Percentiles rank a stretch among this genome's conserved stretches.
Conservation (phyloP, 2,329 filamentous ascomycete genomes). For the Cladorrhinum sp. region DNA sequence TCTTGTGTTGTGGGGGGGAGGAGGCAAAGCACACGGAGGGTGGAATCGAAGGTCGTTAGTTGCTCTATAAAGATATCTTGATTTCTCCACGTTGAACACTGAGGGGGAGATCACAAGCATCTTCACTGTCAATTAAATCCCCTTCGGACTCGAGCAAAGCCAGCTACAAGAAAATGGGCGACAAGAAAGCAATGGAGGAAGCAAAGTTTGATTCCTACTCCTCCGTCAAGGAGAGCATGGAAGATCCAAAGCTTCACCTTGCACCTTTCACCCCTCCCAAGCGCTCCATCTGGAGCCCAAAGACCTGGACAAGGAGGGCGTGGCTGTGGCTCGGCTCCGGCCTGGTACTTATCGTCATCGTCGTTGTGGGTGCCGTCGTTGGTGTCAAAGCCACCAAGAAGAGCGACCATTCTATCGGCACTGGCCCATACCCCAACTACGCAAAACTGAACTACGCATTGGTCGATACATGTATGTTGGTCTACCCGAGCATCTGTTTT, state of each 20-base stretch:
- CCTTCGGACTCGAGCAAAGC: too few relatives aligned
- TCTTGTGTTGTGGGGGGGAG: neutral
- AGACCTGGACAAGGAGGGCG: constrained; percentile 51
- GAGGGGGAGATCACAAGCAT: too few relatives aligned
- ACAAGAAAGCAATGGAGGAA: neutral
- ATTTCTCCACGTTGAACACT: neutral
- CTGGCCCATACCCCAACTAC: constrained; percentile 48
- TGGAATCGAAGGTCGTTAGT: too few relatives aligned
- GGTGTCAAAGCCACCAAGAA: constrained; percentile 32
- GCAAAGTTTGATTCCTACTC: neutral
- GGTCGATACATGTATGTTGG: constrained; percentile 46
- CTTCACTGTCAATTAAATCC: too few relatives aligned
- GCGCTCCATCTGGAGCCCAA: constrained; percentile 36
- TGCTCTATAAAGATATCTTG: neutral
- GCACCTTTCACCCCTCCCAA: neutral
- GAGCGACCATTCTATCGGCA: constrained; percentile 2
- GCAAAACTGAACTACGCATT: constrained; percentile 45
- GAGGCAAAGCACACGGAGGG: neutral
- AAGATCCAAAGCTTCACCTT: too few relatives aligned
- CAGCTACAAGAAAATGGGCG: neutral
- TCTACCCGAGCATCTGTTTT: neutral
- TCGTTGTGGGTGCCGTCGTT: constrained; percentile 43
- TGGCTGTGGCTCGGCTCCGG: constrained; percentile 43
- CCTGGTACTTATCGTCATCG: constrained; percentile 45
- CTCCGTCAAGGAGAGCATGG: too few relatives aligned